Conservation (phyloP, 768 basidiomycete species). For the Mycena vulgaris region DNA sequence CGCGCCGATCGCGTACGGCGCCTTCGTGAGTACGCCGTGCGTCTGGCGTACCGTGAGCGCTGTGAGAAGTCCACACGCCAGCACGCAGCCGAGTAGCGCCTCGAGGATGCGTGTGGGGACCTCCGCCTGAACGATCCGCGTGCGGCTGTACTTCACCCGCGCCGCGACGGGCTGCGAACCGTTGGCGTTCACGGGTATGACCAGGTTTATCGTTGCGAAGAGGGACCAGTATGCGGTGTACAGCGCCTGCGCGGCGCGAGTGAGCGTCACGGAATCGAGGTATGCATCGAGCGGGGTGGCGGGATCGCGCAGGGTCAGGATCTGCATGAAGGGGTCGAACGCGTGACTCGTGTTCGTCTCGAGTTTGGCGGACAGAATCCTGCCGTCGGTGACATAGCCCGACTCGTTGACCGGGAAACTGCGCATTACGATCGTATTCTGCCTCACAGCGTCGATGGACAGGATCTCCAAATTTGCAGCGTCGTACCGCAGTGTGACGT, state of each 20-base stretch:
- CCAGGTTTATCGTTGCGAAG: slow-evolving; percentile 1
- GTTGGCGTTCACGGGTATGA: background rate
- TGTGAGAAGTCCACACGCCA: slow-evolving; percentile 5
- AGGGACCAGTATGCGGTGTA: background rate
- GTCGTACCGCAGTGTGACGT: background rate
- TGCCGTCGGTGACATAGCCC: background rate
- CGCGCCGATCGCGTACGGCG: no score
- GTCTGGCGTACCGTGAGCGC: background rate
- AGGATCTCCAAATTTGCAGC: background rate
- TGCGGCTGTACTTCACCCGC: background rate
- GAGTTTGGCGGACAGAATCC: background rate
- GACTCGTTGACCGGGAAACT: background rate
- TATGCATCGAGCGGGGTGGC: background rate
- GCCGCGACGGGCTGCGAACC: background rate
- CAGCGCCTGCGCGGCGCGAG: background rate
- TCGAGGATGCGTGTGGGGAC: slow-evolving; percentile 21
- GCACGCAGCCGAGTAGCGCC: slow-evolving; percentile 4
- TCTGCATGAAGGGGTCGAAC: background rate
- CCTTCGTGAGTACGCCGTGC: no score
- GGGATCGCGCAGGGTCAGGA: background rate
- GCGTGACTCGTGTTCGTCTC: background rate
- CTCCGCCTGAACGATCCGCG: slow-evolving; percentile 16
- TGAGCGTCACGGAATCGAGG: background rate
- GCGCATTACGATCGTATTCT: background rate
- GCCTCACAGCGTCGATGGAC: background rate